Evolutionary conservation across 805 yeast genomes (phyloP).

Genomic region (Starmera dryadoides): DNA sequence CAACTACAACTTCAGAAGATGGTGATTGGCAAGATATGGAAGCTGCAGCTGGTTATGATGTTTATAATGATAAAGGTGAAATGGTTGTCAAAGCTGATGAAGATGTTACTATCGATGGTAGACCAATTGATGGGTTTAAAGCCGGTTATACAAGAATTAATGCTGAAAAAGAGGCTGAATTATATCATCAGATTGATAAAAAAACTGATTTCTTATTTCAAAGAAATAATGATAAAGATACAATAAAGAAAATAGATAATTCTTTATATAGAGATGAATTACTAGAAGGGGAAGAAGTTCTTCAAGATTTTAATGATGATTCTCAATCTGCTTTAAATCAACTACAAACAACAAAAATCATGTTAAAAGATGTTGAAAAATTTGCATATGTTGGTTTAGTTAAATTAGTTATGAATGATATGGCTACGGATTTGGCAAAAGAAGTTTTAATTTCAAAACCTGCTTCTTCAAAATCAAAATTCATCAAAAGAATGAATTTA

Average conservation of each 20-base stretch:
- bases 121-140: constrained; percentile 31
- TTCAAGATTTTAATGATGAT: constrained; percentile 20
- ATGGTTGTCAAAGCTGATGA: constrained; percentile 29
- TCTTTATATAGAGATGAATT: constrained; percentile 3
- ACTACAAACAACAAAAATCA: constrained; percentile 68
- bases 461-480: constrained; percentile 32
- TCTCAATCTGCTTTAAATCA: constrained; percentile 50
- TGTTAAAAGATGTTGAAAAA: constrained; percentile 78
- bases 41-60: constrained; percentile 66
- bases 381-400: constrained; percentile 88
- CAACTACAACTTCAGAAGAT: constrained; percentile 23
- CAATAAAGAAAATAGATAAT: background rate
- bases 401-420: constrained; percentile 64
- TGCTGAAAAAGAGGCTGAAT: constrained; percentile 77
- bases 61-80: constrained; percentile 77
- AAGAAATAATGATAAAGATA: background rate
- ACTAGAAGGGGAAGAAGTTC: constrained; percentile 33
- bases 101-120: constrained; percentile 7
- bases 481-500: constrained; percentile 51
- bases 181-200: constrained; percentile 47
- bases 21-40: constrained; percentile 84
- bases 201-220: constrained; percentile 51
- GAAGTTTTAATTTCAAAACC: constrained; percentile 42
- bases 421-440: constrained; percentile 75
- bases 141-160: constrained; percentile 84